These are phyloP conservation scores for Colletotrichum euphorbiae DNA, from an alignment of 2,329 filamentous ascomycete genomes.

Conservation along the genomic window DNA sequence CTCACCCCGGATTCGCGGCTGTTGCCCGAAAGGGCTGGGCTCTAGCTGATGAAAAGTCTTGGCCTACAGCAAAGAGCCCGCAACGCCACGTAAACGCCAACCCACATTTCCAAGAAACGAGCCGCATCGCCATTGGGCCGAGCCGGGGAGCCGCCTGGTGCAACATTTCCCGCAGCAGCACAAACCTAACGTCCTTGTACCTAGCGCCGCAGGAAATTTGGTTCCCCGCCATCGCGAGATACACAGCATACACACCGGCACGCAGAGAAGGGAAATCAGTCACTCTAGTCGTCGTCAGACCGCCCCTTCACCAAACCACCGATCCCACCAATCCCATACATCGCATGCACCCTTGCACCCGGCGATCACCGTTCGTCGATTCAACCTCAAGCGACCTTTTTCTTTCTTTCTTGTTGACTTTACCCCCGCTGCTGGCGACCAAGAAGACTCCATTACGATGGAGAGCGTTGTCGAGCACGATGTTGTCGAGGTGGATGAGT, in stretches of 20 bases:
- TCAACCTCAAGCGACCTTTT: too few relatives aligned
- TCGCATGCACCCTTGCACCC: neutral
- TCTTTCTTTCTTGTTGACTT: too few relatives aligned
- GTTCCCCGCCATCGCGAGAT: neutral
- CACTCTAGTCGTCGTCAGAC: constrained; percentile 22
- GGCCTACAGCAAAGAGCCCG: constrained; percentile 15
- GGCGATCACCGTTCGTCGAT: neutral
- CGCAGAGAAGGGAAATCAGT: neutral
- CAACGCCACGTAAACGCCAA: constrained; percentile 37
- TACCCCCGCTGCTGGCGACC: too few relatives aligned
- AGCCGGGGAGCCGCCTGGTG: constrained; percentile 12
- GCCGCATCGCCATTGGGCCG: constrained; percentile 27
- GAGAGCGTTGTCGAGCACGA: constrained; percentile 51
- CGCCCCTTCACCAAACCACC: constrained; percentile 13
- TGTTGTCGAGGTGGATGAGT: constrained; percentile 63
- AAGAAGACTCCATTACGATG: constrained; percentile 38
- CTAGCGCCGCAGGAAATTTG: neutral
- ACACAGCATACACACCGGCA: neutral
- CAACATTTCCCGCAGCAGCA: constrained; percentile 9
- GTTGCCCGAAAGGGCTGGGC: constrained; percentile 16
- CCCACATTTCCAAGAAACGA: constrained; percentile 24
- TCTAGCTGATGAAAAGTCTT: constrained; percentile 12
- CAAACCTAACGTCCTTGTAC: neutral
- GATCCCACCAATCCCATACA: neutral
- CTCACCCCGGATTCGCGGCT: constrained; percentile 18